Evolutionary conservation across 2,329 filamentous ascomycete genomes (phyloP).

Genomic region (Epichloe scottii): DNA sequence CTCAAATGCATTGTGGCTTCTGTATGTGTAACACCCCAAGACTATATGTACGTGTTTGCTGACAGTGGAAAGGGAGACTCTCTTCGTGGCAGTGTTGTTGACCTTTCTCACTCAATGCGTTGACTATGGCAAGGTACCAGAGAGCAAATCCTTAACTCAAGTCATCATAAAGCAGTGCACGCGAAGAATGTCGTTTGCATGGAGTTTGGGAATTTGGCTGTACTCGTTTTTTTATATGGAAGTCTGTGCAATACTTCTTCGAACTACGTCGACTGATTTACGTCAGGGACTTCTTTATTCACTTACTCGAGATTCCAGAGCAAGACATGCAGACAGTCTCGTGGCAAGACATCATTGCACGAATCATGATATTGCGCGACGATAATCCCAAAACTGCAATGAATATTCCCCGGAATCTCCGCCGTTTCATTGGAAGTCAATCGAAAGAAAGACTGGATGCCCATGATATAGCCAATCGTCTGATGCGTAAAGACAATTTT

Average conservation of each 20-base stretch:
- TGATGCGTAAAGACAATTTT: constrained; percentile 97
- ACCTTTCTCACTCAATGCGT: constrained; percentile 80
- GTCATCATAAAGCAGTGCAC: constrained; percentile 64
- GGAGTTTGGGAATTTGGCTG: constrained; percentile 71
- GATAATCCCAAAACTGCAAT: constrained; percentile 69
- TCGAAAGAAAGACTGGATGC: constrained; percentile 92
- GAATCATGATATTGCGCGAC: constrained; percentile 73
- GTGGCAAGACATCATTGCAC: constrained; percentile 81
- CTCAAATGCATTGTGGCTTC: constrained; percentile 55
- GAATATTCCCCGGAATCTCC: constrained; percentile 38
- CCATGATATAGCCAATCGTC: constrained; percentile 88
- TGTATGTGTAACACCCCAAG: constrained; percentile 37
- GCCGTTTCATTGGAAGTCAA: constrained; percentile 60
- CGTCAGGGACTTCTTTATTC: constrained; percentile 74
- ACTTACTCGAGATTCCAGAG: constrained; percentile 69
- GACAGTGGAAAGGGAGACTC: constrained; percentile 47
- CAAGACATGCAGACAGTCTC: constrained; percentile 88
- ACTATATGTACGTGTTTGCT: not conserved
- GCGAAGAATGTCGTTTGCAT: constrained; percentile 57
- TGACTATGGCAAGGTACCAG: constrained; percentile 62
- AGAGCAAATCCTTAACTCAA: constrained; percentile 43
- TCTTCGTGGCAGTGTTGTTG: constrained; percentile 70
- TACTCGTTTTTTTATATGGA: constrained; percentile 80
- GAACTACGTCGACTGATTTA: constrained; percentile 62
- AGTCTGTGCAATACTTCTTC: constrained; percentile 59